These are phyloP conservation scores for Sequoia sempervirens DNA, from an alignment of 75 land plant species.

Conservation along the genomic window DNA sequence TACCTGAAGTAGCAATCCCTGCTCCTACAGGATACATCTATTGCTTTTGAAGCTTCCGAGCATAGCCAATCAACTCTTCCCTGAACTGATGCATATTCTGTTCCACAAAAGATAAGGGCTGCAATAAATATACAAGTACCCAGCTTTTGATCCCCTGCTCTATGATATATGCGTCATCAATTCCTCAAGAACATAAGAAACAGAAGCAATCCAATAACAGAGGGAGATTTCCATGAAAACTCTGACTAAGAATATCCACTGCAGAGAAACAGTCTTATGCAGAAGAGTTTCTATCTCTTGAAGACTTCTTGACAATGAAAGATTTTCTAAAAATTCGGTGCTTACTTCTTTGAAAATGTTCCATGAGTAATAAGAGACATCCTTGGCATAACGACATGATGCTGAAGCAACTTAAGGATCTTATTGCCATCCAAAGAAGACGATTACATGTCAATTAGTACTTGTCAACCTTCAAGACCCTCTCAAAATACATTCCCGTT, in stretches of 20 bases:
- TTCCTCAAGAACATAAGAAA: constrained; percentile 47
- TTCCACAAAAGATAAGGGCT: constrained; percentile 47
- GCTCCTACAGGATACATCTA: constrained; percentile 92
- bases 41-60: constrained; percentile 82
- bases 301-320: not conserved
- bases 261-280: not conserved
- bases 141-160: constrained; percentile 43
- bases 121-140: constrained; percentile 50
- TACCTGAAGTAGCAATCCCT: constrained; percentile 94
- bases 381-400: not conserved
- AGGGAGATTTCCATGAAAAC: constrained; percentile 28
- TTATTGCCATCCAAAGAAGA: not conserved
- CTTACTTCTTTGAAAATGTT: not conserved
- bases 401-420: not conserved
- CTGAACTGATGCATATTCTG: constrained; percentile 77
- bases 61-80: constrained; percentile 79
- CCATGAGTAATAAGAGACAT: not conserved
- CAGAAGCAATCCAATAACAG: constrained; percentile 43
- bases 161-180: constrained; percentile 57
- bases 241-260: not conserved
- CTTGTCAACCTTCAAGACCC: not conserved
- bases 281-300: not conserved
- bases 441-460: not conserved
- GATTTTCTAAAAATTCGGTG: not conserved
- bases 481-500: not conserved